Conservation (phyloP, 1,139 yeast genomes). For the Candida tropicalis region DNA sequence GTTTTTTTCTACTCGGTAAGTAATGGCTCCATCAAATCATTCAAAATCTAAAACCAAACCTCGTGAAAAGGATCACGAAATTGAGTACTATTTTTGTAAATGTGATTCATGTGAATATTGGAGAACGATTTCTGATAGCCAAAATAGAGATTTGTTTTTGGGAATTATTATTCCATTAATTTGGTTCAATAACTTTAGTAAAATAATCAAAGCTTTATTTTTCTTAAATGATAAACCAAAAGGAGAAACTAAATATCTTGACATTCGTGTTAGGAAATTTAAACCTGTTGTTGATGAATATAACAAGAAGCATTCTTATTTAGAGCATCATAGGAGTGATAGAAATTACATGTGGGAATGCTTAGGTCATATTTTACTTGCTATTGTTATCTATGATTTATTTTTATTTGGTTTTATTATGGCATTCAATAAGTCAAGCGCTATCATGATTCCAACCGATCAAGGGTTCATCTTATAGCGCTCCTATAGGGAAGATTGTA, state of each 20-base stretch:
- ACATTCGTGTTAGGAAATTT: constrained; percentile 7
- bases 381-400: constrained; percentile 13
- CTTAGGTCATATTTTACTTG: constrained; percentile 18
- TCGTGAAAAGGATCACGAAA: no score
- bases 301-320: not conserved
- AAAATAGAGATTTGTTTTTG: constrained; percentile 14
- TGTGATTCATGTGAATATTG: constrained; percentile 22
- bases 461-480: no score
- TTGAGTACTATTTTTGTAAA: no score
- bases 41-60: no score
- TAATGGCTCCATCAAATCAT: no score
- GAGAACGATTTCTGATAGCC: constrained; percentile 2
- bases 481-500: no score
- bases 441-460: no score
- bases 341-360: constrained; percentile 12
- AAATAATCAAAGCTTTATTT: constrained; percentile 14
- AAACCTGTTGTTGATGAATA: constrained; percentile 1
- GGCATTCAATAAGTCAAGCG: constrained; percentile 4
- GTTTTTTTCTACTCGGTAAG: no score
- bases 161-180: constrained; percentile 26
- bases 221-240: constrained; percentile 13
- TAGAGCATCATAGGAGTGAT: constrained; percentile 11
- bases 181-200: constrained; percentile 22
- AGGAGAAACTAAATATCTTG: constrained; percentile 16
- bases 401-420: constrained; percentile 11